phyloP scores from a whole-genome alignment of 139 green algal genomes.

The Picochlorum sp. region DNA sequence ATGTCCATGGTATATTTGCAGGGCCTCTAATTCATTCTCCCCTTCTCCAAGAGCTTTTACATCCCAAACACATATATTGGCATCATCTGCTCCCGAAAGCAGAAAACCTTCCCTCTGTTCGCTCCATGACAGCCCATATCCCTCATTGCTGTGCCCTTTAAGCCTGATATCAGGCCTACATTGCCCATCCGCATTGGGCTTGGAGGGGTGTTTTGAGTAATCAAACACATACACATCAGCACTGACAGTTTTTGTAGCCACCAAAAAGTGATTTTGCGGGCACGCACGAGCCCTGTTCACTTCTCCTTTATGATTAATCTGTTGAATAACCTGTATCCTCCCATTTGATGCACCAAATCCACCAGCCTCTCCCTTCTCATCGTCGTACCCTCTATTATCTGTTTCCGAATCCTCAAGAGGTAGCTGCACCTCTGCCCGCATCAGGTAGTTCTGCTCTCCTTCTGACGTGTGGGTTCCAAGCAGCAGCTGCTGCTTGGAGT shows the following conservation, averaged over 20 bases:
- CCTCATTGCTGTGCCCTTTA: conserved; percentile 80
- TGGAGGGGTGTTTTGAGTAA: conserved; percentile 91
- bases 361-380: conserved; percentile 79
- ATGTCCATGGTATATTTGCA: conserved; percentile 69
- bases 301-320: conserved; percentile 98
- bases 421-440: conserved; percentile 88
- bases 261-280: conserved; percentile 77
- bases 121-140: conserved; percentile 95
- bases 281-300: conserved; percentile 83
- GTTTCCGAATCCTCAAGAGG: conserved; percentile 87
- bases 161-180: conserved; percentile 79
- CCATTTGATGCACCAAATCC: conserved; percentile 77
- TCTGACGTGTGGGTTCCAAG: conserved; percentile 97
- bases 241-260: conserved; percentile 94
- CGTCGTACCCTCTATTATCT: conserved; percentile 68
- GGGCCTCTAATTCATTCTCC: conserved; percentile 38
- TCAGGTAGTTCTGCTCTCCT: conserved; percentile 97
- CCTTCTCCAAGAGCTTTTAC: conserved; percentile 36
- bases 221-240: conserved; percentile 94
- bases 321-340: conserved; percentile 71
- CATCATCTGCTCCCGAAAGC: conserved; percentile 92
- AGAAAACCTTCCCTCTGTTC: conserved; percentile 72
- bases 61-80: conserved; percentile 98
- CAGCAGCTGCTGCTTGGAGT: conserved; percentile 87
- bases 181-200: conserved; percentile 29